Conservation (phyloP, 495 filamentous ascomycete species). For the Friedmanniomyces endolithicus region DNA sequence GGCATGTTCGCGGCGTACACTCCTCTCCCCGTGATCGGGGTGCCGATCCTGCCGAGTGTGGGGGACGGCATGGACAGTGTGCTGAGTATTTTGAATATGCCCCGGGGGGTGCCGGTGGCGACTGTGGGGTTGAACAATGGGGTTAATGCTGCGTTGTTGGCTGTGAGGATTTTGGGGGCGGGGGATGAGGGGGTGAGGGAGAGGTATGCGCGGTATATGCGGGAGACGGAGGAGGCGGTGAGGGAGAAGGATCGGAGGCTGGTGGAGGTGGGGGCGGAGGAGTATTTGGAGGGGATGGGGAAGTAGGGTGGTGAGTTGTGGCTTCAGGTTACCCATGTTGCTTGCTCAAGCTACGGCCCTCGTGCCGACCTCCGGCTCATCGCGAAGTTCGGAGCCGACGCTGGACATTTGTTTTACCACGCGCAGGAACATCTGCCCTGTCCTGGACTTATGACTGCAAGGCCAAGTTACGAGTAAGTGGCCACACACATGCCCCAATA, state of each 20-base stretch:
- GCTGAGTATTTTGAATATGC: constrained; percentile 90
- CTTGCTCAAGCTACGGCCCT: no score
- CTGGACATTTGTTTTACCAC: no score
- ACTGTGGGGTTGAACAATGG: constrained; percentile 90
- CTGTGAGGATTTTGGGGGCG: constrained; percentile 69
- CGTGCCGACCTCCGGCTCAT: no score
- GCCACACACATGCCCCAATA: no score
- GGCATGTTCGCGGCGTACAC: constrained; percentile 85
- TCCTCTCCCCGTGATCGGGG: constrained; percentile 81
- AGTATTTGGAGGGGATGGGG: constrained; percentile 49
- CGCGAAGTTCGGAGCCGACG: no score
- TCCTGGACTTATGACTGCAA: no score
- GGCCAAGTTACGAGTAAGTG: no score
- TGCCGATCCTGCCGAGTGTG: constrained; percentile 76
- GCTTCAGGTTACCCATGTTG: no score
- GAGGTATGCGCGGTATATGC: constrained; percentile 55
- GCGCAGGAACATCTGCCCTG: no score
- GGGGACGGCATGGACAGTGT: constrained; percentile 84
- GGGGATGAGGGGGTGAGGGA: constrained; percentile 46
- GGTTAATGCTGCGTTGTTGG: constrained; percentile 80
- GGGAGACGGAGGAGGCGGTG: constrained; percentile 50
- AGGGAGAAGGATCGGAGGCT: constrained; percentile 53
- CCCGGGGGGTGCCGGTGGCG: constrained; percentile 60
- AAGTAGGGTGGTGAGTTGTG: no score
- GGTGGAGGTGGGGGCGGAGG: constrained; percentile 54